phyloP scores from a whole-genome alignment of 1,284 basidiomycete genomes.

The Hortiboletus rubellus region DNA sequence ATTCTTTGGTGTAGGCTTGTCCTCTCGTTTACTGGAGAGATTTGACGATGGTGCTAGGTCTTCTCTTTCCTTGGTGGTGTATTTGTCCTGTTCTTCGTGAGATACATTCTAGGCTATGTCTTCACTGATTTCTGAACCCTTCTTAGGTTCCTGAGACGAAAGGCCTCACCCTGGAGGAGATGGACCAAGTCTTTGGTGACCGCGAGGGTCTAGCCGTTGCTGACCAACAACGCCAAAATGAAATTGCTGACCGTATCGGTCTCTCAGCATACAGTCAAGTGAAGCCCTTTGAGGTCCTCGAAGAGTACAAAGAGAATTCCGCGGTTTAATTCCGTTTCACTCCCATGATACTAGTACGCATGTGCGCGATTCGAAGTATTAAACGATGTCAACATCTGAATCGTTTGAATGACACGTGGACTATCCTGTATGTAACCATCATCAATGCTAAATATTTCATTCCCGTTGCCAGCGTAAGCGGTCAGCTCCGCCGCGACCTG shows the following conservation, averaged over 20 bases:
- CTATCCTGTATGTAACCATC: not conserved
- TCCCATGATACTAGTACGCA: not conserved
- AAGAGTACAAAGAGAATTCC: conserved; percentile 6
- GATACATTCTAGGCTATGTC: conserved; percentile 20
- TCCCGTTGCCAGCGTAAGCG: no score
- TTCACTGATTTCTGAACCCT: not conserved
- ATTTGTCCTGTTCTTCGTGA: conserved; percentile 62
- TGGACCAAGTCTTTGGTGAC: conserved; percentile 68
- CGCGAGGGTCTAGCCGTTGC: conserved; percentile 50
- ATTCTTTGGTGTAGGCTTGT: conserved; percentile 58
- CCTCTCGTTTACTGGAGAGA: not conserved
- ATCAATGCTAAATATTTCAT: not conserved
- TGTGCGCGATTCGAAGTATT: not conserved
- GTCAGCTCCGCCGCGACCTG: no score
- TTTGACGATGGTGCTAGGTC: conserved; percentile 35
- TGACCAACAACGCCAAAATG: conserved; percentile 55
- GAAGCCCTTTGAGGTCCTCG: conserved; percentile 2
- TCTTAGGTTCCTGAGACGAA: conserved; percentile 65
- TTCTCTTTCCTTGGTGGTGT: conserved; percentile 65
- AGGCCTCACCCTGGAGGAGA: conserved; percentile 62
- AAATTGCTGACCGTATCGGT: conserved; percentile 60
- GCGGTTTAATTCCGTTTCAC: not conserved
- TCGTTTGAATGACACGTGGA: not conserved
- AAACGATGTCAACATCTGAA: not conserved
- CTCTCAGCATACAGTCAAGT: conserved; percentile 36